These are phyloP conservation scores for Trichoderma sp. DNA, from an alignment of 2,329 filamentous ascomycete genomes.

Conservation along the genomic window DNA sequence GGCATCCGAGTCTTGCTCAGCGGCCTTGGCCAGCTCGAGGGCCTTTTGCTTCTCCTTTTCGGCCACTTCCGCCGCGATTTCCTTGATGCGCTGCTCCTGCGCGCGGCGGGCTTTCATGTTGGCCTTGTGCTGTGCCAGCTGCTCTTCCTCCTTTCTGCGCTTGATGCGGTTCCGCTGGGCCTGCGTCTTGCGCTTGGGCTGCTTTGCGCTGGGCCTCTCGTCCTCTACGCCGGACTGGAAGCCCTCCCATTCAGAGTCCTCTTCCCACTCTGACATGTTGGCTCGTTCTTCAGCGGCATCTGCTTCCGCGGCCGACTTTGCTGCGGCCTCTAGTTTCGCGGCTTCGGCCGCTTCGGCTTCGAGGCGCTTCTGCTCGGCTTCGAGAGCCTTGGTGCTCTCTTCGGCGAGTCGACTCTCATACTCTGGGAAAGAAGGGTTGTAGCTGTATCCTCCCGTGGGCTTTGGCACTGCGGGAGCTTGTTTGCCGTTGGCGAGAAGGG, in stretches of 20 bases:
- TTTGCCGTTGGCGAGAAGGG: constrained; percentile 80
- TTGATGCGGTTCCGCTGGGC: constrained; percentile 84
- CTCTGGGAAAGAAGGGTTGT: constrained; percentile 85
- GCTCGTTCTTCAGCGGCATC: constrained; percentile 69
- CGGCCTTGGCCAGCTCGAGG: constrained; percentile 39
- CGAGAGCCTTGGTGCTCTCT: constrained; percentile 76
- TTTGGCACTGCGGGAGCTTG: constrained; percentile 72
- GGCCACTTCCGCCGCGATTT: constrained; percentile 62
- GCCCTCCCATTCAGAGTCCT: constrained; percentile 89
- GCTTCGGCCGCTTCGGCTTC: constrained; percentile 64
- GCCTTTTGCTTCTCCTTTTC: constrained; percentile 54
- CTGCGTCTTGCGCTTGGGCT: constrained; percentile 80
- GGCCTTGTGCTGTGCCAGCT: constrained; percentile 69
- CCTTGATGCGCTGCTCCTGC: constrained; percentile 69
- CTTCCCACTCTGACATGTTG: constrained; percentile 69
- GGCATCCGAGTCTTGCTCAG: constrained; percentile 41
- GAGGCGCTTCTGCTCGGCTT: constrained; percentile 72
- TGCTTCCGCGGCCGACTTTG: constrained; percentile 67
- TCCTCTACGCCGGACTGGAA: constrained; percentile 80
- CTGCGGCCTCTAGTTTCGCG: constrained; percentile 64
- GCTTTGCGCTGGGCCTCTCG: constrained; percentile 58
- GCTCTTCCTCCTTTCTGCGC: constrained; percentile 83
- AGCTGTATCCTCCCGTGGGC: constrained; percentile 80
- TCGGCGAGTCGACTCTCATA: constrained; percentile 74
- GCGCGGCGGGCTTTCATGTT: constrained; percentile 69